A percentile compares a stretch with the other conserved stretches of the same genome.
Conservation (phyloP, 306 rosid genomes). For the Castanospermum australe region DNA sequence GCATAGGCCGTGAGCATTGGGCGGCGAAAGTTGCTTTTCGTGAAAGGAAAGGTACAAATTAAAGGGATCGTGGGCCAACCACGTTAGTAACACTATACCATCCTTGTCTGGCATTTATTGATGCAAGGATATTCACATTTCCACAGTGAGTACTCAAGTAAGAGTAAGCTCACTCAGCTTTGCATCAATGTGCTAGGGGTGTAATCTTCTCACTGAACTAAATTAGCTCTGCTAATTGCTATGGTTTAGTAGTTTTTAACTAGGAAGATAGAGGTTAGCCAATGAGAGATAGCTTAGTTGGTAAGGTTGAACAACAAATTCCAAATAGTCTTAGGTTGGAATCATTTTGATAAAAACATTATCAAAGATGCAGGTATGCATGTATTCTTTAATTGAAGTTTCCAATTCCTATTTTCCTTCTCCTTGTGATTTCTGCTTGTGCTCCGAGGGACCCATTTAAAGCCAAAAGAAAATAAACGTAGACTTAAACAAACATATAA, state of each 20-base stretch:
- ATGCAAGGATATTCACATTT: background rate
- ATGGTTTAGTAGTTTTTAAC: background rate
- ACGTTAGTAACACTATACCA: background rate
- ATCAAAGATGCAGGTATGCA: too few species aligned
- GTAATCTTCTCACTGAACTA: background rate
- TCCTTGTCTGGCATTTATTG: background rate
- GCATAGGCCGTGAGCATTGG: background rate
- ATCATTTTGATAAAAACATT: too few species aligned
- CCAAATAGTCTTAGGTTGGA: too few species aligned
- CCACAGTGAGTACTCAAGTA: too few species aligned
- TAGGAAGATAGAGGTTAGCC: background rate
- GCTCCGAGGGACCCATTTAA: constrained; percentile 26
- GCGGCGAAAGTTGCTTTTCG: background rate
- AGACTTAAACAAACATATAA: background rate
- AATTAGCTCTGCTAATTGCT: background rate
- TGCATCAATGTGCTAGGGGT: background rate
- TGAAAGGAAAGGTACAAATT: background rate
- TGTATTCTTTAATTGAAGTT: background rate
- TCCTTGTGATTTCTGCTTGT: background rate
- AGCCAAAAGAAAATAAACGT: background rate
- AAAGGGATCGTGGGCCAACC: background rate
- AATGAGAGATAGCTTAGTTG: too few species aligned
- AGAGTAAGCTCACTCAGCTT: background rate
- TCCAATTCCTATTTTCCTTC: background rate
- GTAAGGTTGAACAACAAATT: too few species aligned